Evolutionary conservation across 169 alveolate species (phyloP).

Genomic region (Plasmodium coatneyi): DNA sequence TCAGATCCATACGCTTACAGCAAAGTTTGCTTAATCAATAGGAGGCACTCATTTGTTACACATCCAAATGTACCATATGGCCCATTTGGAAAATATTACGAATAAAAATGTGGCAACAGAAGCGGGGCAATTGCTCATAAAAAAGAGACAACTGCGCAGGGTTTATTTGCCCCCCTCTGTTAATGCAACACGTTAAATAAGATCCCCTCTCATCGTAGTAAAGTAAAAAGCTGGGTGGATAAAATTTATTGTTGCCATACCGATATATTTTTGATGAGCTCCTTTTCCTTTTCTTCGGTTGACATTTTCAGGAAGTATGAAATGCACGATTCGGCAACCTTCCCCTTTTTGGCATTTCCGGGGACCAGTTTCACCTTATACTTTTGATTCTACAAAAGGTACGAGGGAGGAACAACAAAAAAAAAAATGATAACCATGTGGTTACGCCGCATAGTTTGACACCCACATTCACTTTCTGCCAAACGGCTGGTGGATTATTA

Average conservation of each 20-base stretch:
- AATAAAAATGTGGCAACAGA: not conserved
- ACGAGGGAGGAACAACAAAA: not conserved
- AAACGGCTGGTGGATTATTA: not conserved
- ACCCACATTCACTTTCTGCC: not conserved
- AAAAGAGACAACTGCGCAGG: not conserved
- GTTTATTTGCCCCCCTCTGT: not conserved
- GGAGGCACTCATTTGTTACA: not conserved
- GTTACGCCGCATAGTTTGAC: not conserved
- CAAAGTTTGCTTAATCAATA: not conserved
- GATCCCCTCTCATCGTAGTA: not conserved
- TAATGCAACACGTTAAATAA: not conserved
- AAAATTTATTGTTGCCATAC: not conserved
- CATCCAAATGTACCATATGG: not conserved
- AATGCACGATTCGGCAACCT: conserved; percentile 78
- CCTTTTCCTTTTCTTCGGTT: conserved; percentile 40
- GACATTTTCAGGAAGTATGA: conserved; percentile 35
- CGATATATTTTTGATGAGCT: conserved; percentile 53
- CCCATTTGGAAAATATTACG: not conserved
- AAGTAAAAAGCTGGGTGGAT: not conserved
- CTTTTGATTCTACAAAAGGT: conserved; percentile 34
- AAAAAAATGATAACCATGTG: not conserved
- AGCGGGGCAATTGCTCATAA: not conserved
- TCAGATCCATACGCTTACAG: not conserved
- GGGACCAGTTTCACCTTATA: conserved; percentile 80
- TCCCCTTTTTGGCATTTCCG: conserved; percentile 84